phyloP scores from a whole-genome alignment of 331 rosid genomes.

The Saraca asoca region DNA sequence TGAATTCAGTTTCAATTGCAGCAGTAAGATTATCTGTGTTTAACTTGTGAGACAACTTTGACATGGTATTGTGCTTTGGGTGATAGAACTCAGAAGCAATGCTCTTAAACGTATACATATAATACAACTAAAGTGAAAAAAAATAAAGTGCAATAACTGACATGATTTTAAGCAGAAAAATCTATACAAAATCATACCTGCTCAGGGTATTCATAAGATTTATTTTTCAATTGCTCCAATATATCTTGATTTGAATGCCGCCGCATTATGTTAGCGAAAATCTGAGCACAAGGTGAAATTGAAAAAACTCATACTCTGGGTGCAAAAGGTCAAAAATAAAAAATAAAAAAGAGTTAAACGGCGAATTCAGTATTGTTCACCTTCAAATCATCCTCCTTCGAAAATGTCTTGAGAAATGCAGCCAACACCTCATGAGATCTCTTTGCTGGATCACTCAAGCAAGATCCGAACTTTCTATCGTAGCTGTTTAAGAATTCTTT shows the following conservation, averaged over 20 bases:
- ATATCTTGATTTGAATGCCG: conserved; percentile 51
- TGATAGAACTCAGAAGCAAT: conserved; percentile 4
- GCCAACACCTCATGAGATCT: conserved; percentile 58
- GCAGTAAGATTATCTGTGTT: conserved; percentile 8
- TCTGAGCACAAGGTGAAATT: conserved; percentile 36
- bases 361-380: conserved; percentile 38
- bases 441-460: conserved; percentile 74
- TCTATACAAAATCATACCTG: conserved; percentile 53
- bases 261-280: conserved; percentile 55
- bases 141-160: neutral
- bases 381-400: conserved; percentile 62
- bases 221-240: conserved; percentile 40
- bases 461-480: conserved; percentile 64
- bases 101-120: conserved; percentile 8
- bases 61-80: conserved; percentile 9
- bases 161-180: conserved; percentile 10
- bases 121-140: conserved; percentile 5
- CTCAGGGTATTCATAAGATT: conserved; percentile 52
- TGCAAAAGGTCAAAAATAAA: neutral
- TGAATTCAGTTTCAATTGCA: conserved; percentile 4
- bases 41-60: neutral
- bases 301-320: neutral
- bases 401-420: conserved; percentile 69
- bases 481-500: conserved; percentile 58
- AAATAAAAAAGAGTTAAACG: neutral